phyloP scores from a whole-genome alignment of 1,284 basidiomycete species.

The Apiotrichum akiyoshidainum region DNA sequence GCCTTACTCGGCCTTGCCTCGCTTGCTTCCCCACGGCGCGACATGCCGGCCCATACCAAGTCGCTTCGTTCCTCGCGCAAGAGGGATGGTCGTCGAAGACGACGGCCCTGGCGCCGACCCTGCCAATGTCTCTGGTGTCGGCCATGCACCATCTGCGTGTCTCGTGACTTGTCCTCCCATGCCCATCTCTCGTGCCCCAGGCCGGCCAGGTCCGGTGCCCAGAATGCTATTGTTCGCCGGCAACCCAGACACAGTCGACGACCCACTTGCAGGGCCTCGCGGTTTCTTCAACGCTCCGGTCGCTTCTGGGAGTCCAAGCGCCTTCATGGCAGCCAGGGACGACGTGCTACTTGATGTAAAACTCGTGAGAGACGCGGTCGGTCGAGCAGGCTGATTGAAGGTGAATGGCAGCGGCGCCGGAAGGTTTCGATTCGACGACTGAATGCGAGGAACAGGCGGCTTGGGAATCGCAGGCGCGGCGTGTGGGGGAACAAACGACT shows the following conservation, averaged over 20 bases:
- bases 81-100: constrained; percentile 2
- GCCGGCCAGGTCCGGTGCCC: not conserved
- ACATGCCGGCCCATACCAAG: constrained; percentile 47
- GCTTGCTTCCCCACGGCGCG: constrained; percentile 38
- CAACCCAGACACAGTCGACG: not conserved
- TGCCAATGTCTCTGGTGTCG: no score
- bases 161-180: no score
- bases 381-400: constrained; percentile 26
- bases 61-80: constrained; percentile 40
- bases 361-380: constrained; percentile 26
- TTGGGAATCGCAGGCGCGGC: constrained; percentile 16
- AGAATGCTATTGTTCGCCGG: not conserved
- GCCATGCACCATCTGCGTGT: no score
- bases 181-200: no score
- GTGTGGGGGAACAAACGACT: constrained; percentile 12
- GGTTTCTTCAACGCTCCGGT: no score
- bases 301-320: constrained; percentile 9
- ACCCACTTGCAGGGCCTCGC: not conserved
- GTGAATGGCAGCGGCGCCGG: constrained; percentile 42
- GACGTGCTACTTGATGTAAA: constrained; percentile 31
- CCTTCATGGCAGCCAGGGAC: constrained; percentile 36
- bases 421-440: constrained; percentile 35
- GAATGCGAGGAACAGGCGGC: constrained; percentile 30
- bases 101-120: no score
- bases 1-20: constrained; percentile 11